phyloP scores from a whole-genome alignment of 306 rosid species.

The Clitoria ternatea region DNA sequence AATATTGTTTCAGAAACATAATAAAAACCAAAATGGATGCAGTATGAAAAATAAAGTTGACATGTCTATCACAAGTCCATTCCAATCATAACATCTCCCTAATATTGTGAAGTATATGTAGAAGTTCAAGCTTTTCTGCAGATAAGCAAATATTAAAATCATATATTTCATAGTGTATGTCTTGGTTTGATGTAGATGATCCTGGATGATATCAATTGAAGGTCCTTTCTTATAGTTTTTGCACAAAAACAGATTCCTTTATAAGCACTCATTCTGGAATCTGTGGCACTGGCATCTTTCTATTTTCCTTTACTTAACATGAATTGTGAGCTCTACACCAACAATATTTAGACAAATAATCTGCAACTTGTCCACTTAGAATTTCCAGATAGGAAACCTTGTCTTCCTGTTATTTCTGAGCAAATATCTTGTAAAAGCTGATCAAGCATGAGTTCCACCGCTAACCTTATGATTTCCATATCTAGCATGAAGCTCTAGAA shows the following conservation, averaged over 20 bases:
- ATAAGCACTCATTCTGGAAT: background rate
- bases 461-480: background rate
- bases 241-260: background rate
- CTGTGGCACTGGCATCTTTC: background rate
- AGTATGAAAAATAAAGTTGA: constrained; percentile 17
- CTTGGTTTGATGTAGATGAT: background rate
- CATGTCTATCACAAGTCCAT: background rate
- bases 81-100: background rate
- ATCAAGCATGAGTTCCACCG: background rate
- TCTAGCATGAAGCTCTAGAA: constrained; percentile 21
- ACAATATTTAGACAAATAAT: background rate
- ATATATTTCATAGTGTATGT: background rate
- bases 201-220: background rate
- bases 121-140: background rate
- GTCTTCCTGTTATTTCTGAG: background rate
- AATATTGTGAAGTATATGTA: background rate
- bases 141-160: background rate
- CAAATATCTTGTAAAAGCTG: background rate
- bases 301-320: background rate
- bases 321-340: background rate
- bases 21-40: background rate
- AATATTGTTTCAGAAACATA: background rate
- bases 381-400: background rate
- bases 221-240: background rate
- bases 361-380: background rate